These are phyloP conservation scores for Tricholoma matsutake DNA, from an alignment of 768 basidiomycete genomes.

Conservation along the genomic window DNA sequence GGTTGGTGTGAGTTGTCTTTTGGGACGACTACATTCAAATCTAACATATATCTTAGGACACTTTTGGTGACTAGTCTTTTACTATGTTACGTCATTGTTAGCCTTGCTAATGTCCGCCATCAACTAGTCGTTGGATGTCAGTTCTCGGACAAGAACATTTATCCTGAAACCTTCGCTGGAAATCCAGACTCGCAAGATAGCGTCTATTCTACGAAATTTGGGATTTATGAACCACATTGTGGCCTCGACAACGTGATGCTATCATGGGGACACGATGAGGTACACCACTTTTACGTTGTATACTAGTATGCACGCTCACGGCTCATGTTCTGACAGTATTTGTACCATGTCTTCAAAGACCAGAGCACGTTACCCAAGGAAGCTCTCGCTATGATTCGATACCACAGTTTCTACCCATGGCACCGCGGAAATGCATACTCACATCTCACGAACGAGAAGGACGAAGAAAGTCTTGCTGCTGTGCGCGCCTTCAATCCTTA, in stretches of 20 bases:
- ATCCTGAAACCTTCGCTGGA: slow-evolving; percentile 66
- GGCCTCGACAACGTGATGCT: slow-evolving; percentile 86
- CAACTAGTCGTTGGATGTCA: slow-evolving; percentile 70
- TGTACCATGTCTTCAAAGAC: slow-evolving; percentile 80
- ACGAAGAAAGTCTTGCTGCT: slow-evolving; percentile 60
- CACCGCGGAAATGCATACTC: slow-evolving; percentile 85
- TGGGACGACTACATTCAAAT: slow-evolving; percentile 21
- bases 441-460: slow-evolving; percentile 75
- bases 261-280: slow-evolving; percentile 91
- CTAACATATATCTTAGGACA: slow-evolving; percentile 29
- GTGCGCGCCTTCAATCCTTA: slow-evolving; percentile 91
- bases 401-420: slow-evolving; percentile 96
- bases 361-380: slow-evolving; percentile 80
- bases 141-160: slow-evolving; percentile 81
- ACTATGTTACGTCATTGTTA: neutral
- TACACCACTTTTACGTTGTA: slow-evolving; percentile 15
- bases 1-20: slow-evolving; percentile 61
- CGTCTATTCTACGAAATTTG: slow-evolving; percentile 66
- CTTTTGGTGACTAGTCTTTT: slow-evolving; percentile 30
- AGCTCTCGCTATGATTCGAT: slow-evolving; percentile 88
- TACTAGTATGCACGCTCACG: neutral
- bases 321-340: slow-evolving; percentile 47
- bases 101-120: neutral
- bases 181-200: slow-evolving; percentile 68
- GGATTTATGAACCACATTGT: slow-evolving; percentile 75